Base-by-base conservation (phyloP, 2,329 filamentous ascomycete genomes). In the Aspergillus hortae region DNA sequence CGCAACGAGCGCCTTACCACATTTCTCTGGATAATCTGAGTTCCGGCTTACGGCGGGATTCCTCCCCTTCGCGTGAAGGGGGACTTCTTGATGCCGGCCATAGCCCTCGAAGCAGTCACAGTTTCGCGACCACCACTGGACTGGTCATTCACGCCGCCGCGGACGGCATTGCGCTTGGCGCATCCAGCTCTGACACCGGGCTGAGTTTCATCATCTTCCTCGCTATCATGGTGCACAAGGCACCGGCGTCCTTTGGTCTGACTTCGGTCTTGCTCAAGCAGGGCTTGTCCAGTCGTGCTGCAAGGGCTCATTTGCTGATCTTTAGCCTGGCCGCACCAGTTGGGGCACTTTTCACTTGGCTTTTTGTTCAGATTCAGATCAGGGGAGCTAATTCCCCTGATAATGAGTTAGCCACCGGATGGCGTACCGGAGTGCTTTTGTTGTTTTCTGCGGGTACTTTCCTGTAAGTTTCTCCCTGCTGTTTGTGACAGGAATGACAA, bases 391-490 rank as follows among this genome's bases (percentile, higher is more conserved):
- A 73, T 77, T 68, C 55, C 71, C 68, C 66, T 46, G 71, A 76
- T 2, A 74, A 77, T 38, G 79, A 78, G 48, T 82, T 86, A 47
- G 78, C 79, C 17, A 84, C 89, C 51, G 83, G 86, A 62, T 96
- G 90, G 85, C 92, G 89, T 77, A 97, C 92, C 0, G 94, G 94
- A 21, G 90, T 96, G 79, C 76, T 97, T 41, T 76, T 99, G 7
- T 77, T 97, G n/a, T 99, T 99, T 68, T 96, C 90, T 0, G 94
- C 88, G 0, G 94, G 94, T 14, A 99, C 94, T 0, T 99, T 99
- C 67, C 73, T 99, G 87, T 96, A 75, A 82, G 89, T 78, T 41
- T 32, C 17, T 23, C 40, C 40, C 17, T 9, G 15, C 9, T 19
- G 17, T 19, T 19, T 23, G 10, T 9, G 27, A 10, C 5, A 17